phyloP scores from a whole-genome alignment of 129 eudicot genomes.

The Scalesia atractyloides region DNA sequence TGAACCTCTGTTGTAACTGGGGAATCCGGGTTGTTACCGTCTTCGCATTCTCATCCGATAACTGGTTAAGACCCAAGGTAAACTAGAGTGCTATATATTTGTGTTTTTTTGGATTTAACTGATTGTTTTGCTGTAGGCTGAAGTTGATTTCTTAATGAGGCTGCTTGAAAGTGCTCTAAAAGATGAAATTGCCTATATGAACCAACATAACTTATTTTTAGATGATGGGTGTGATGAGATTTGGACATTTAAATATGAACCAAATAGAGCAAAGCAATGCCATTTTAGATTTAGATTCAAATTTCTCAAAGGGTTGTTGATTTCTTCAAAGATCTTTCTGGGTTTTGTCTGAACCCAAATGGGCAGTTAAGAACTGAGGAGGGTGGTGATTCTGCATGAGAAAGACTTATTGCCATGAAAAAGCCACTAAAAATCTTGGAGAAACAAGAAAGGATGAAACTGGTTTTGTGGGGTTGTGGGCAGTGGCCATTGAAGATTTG shows the following conservation, averaged over 20 bases:
- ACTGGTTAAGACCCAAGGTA: constrained; percentile 69
- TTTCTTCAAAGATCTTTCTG: constrained; percentile 25
- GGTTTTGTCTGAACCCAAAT: constrained; percentile 48
- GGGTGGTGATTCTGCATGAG: constrained; percentile 38
- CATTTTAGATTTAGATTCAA: constrained; percentile 25
- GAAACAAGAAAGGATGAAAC: too few relatives aligned
- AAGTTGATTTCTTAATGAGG: constrained; percentile 60
- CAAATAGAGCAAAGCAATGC: constrained; percentile 54
- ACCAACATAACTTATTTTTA: constrained; percentile 23
- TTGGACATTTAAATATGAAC: constrained; percentile 59
- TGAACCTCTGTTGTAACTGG: constrained; percentile 51
- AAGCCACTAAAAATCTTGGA: too few relatives aligned
- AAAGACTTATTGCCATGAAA: constrained; percentile 34
- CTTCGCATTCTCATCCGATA: constrained; percentile 75
- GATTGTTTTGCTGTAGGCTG: constrained; percentile 38
- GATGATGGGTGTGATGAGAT: constrained; percentile 57
- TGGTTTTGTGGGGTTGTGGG: too few relatives aligned
- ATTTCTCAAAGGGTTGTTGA: constrained; percentile 32
- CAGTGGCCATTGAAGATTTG: too few relatives aligned
- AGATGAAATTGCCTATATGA: constrained; percentile 46
- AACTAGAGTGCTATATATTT: too few relatives aligned
- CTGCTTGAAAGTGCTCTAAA: constrained; percentile 48
- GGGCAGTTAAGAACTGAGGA: constrained; percentile 55
- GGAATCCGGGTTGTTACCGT: constrained; percentile 59
- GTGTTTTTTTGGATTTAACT: too few relatives aligned